phyloP scores from a whole-genome alignment of 176 grass and related monocot species.

The Cymbopogon citratus region DNA sequence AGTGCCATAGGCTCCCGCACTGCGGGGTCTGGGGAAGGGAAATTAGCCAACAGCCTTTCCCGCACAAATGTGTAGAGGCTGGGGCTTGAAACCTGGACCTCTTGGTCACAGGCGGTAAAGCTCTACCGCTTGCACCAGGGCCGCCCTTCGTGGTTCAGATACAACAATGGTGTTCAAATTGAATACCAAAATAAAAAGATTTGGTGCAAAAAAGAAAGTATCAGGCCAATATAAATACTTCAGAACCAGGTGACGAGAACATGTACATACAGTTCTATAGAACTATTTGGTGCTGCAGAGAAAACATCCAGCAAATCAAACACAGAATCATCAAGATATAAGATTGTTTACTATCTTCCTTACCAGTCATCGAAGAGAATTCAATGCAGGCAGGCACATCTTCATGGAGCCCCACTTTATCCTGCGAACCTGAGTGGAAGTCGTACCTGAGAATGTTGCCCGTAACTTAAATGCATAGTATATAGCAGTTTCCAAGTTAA shows the following conservation, averaged over 20 bases:
- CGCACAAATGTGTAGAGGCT: too few relatives aligned
- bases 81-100: too few relatives aligned
- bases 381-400: constrained; percentile 46
- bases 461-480: background rate
- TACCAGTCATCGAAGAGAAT: constrained; percentile 48
- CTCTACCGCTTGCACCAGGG: too few relatives aligned
- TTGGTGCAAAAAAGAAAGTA: background rate
- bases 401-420: constrained; percentile 38
- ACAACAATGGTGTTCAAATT: background rate
- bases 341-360: background rate
- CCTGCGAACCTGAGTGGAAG: constrained; percentile 48
- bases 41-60: too few relatives aligned
- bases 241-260: background rate
- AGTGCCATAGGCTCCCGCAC: too few relatives aligned
- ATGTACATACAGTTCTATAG: background rate
- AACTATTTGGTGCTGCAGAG: background rate
- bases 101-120: too few relatives aligned
- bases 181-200: background rate
- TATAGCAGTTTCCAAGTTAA: background rate
- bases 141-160: too few relatives aligned
- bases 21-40: too few relatives aligned
- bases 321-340: background rate
- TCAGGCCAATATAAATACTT: background rate
- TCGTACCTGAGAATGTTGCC: constrained; percentile 55
- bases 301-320: background rate